phyloP scores from a whole-genome alignment of 2,329 filamentous ascomycete species.

The Alternaria brassicae region DNA sequence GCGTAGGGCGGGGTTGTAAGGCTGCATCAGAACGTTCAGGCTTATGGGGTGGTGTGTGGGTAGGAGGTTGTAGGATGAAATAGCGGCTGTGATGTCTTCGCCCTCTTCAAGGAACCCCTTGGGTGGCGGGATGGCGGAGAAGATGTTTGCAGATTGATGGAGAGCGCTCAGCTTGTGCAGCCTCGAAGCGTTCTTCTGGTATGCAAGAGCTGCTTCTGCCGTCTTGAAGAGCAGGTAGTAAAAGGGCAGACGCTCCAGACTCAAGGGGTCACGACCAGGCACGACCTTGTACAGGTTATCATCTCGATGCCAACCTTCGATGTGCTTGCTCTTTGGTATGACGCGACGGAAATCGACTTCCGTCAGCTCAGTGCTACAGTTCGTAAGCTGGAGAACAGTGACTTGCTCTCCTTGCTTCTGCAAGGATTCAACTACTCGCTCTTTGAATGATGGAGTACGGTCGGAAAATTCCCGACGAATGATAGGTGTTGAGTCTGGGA shows the following conservation, averaged over 20 bases:
- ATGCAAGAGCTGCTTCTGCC: conserved; percentile 65
- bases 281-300: conserved; percentile 68
- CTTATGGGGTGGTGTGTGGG: conserved; percentile 31
- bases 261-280: conserved; percentile 68
- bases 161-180: conserved; percentile 59
- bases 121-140: conserved; percentile 54
- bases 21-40: conserved; percentile 43
- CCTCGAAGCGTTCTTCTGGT: conserved; percentile 62
- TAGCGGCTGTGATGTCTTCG: conserved; percentile 54
- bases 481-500: conserved; percentile 23
- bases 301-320: conserved; percentile 69
- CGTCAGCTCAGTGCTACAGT: conserved; percentile 59
- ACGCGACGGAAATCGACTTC: conserved; percentile 76
- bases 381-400: conserved; percentile 63
- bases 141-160: conserved; percentile 53
- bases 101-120: conserved; percentile 55
- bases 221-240: conserved; percentile 75
- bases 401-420: conserved; percentile 37
- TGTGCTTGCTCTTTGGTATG: conserved; percentile 65
- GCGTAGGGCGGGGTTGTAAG: conserved; percentile 53
- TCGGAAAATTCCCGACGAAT: conserved; percentile 15
- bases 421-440: conserved; percentile 33
- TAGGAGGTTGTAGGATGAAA: conserved; percentile 59
- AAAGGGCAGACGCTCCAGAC: conserved; percentile 67
- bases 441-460: conserved; percentile 16